Evolutionary conservation across 2,329 filamentous ascomycete species (phyloP).

Genomic region (Alternaria infectoria): DNA sequence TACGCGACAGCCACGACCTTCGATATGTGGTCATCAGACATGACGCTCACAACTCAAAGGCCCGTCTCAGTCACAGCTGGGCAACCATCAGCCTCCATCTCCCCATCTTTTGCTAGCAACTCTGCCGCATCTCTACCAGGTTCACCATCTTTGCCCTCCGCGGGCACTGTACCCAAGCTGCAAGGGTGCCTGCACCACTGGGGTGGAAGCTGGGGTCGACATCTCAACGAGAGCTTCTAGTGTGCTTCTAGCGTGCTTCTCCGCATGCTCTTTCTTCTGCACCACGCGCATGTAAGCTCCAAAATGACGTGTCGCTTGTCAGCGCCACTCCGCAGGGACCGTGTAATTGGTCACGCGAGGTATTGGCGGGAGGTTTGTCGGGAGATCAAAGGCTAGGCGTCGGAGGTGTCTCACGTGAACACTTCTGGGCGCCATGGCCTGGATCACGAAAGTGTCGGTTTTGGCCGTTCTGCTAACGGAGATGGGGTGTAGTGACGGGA

Average conservation of each 20-base stretch:
- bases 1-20: not conserved
- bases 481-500: not conserved
- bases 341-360: conserved; percentile 3
- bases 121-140: not conserved
- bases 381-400: conserved; percentile 4
- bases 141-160: not conserved
- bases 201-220: conserved; percentile 1
- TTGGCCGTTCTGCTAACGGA: not conserved
- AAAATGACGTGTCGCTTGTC: conserved; percentile 3
- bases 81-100: not conserved
- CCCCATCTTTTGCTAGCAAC: not conserved
- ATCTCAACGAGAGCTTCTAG: conserved; percentile 29
- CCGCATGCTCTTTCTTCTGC: conserved; percentile 10
- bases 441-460: not conserved
- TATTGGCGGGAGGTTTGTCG: conserved; percentile 18
- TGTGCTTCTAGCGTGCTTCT: conserved; percentile 30
- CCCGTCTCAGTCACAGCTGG: not conserved
- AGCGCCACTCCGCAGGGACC: not conserved
- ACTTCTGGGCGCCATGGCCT: conserved; percentile 1
- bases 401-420: conserved; percentile 2
- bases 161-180: not conserved
- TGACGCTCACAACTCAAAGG: not conserved
- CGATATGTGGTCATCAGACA: not conserved
- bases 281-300: not conserved
- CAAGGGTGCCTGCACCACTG: conserved; percentile 2